A percentile compares a stretch with the other conserved stretches of the same genome.
Evolutionary conservation across 495 filamentous ascomycete genomes (phyloP).

Genomic region (Massariosphaeria phaeospora): DNA sequence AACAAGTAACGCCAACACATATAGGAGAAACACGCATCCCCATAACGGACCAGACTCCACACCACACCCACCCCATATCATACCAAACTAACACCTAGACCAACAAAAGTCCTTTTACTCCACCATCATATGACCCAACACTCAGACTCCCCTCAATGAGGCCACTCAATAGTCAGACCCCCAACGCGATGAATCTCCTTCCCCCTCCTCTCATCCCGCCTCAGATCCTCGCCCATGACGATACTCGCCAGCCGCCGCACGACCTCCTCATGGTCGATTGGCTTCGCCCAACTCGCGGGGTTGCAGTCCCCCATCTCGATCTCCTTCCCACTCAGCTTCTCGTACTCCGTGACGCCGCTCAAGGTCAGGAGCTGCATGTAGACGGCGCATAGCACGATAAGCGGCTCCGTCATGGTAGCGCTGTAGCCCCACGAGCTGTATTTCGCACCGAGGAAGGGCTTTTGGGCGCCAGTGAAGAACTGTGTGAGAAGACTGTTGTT

Average conservation of each 20-base stretch:
- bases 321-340: slow-evolving; percentile 11
- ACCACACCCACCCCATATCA: not conserved
- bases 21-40: not conserved
- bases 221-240: slow-evolving; percentile 26
- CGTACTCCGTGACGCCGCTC: slow-evolving; percentile 28
- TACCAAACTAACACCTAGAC: not conserved
- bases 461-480: slow-evolving; percentile 2
- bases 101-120: not conserved
- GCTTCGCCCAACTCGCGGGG: slow-evolving; percentile 2
- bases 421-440: slow-evolving; percentile 32
- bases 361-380: slow-evolving; percentile 29
- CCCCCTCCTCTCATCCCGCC: slow-evolving; percentile 33
- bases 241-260: slow-evolving; percentile 29
- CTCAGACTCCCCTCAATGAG: not conserved
- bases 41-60: not conserved
- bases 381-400: slow-evolving; percentile 28
- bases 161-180: slow-evolving; percentile 23
- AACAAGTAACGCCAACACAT: too few relatives aligned
- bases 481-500: slow-evolving; percentile 29
- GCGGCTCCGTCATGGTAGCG: slow-evolving; percentile 13
- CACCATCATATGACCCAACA: not conserved
- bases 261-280: slow-evolving; percentile 22
- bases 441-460: slow-evolving; percentile 17
- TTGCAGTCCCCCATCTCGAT: slow-evolving; percentile 22
- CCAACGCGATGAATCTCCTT: slow-evolving; percentile 4